Evolutionary conservation across 768 basidiomycete genomes (phyloP), one percentile per base, ranked within the genome.

Genomic region (Leccinum broughii): DNA sequence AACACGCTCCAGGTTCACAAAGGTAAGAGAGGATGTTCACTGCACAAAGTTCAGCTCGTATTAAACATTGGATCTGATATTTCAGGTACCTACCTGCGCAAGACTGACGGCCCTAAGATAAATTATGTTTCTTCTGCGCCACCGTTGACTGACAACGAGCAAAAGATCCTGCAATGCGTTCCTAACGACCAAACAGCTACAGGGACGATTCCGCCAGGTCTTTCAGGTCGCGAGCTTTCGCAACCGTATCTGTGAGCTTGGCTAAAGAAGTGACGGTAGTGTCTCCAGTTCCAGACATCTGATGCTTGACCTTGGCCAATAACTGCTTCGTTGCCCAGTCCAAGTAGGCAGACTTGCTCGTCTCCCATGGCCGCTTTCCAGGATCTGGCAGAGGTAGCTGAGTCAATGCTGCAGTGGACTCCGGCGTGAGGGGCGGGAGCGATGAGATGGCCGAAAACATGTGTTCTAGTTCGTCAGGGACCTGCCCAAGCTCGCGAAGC

Each of bases 341-440:
- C 5, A 88, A 69, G 71, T 94, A 95, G 5, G 90, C 92, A 1
- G 81, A 80, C 69, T 83, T 83, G 70, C 82, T 85, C 39, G 84
- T 83, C 75, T 93, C 90, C 92, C 92, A 94, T 10, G 81, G 81
- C 44, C 86, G 82, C 70, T 90, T 90, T 1, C 89, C 86, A 0
- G 86, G 83, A 59, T 86, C 83, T 4, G 78, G 66, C 26, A 76
- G 69, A 4, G 69, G 71, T 15, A 64, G 26, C 32, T 65, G 68
- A 26, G 71, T 71, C 51, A 77, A 62, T 44, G 79, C 73, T 35
- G 77, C 67, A 24, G 78, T 71, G 10, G 77, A 70, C 26, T 78
- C 71, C 8, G 81, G 66, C 3, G 78, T 75, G 48, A 81, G 75
- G 2, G 77, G 67, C 3, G 86, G 82, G 6, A 90, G 78, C 0